Evolutionary conservation across 768 basidiomycete species (phyloP).

Genomic region (Cantharellus cinnabarinus): DNA sequence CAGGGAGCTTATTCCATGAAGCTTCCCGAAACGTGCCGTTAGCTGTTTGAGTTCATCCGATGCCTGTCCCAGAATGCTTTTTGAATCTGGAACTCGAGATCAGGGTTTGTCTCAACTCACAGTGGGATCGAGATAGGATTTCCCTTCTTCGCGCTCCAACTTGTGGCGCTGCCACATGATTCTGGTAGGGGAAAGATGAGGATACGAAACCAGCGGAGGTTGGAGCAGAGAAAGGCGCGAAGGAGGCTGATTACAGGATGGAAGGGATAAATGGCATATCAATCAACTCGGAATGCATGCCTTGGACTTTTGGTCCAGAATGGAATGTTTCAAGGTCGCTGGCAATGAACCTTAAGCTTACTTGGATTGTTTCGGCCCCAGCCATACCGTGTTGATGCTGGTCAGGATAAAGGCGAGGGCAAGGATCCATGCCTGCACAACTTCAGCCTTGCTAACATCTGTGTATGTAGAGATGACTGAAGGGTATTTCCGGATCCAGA

Average conservation of each 20-base stretch:
- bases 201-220: neutral
- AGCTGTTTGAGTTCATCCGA: constrained; percentile 49
- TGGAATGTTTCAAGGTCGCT: too few relatives aligned
- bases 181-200: constrained; percentile 17
- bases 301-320: too few relatives aligned
- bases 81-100: too few relatives aligned
- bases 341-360: constrained; percentile 13
- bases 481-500: constrained; percentile 40
- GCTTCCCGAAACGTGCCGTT: constrained; percentile 40
- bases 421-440: constrained; percentile 43
- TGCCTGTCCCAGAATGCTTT: constrained; percentile 21
- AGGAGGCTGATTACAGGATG: neutral
- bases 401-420: constrained; percentile 28
- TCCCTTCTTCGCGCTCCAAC: constrained; percentile 48
- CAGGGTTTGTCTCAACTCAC: constrained; percentile 18
- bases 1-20: constrained; percentile 51
- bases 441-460: constrained; percentile 33
- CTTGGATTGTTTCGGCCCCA: constrained; percentile 58
- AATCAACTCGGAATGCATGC: too few relatives aligned
- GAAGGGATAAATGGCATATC: too few relatives aligned
- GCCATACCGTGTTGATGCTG: constrained; percentile 39
- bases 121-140: constrained; percentile 38
- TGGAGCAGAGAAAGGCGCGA: constrained; percentile 1
- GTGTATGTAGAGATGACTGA: constrained; percentile 29
- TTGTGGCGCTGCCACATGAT: constrained; percentile 58